Conservation (phyloP, 768 basidiomycete species). For the Erythrobasidium yunnanense region DNA sequence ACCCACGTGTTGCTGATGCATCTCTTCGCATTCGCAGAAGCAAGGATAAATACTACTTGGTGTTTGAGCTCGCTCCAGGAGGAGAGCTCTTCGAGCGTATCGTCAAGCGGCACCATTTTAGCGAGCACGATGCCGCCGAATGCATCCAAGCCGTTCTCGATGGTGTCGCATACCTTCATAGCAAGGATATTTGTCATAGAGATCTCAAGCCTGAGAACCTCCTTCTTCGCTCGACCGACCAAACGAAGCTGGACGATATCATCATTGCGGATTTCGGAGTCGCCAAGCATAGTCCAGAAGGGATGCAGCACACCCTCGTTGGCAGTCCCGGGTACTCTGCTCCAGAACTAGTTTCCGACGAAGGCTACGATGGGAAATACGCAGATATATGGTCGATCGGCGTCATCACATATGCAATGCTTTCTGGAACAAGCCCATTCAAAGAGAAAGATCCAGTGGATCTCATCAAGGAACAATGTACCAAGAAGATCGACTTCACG, state of each 20-base stretch:
- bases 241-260: conserved; percentile 58
- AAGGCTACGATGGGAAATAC: conserved; percentile 54
- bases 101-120: conserved; percentile 73
- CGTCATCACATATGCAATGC: conserved; percentile 82
- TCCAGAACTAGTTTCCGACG: conserved; percentile 47
- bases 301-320: conserved; percentile 38
- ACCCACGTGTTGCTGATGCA: neutral
- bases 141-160: conserved; percentile 47
- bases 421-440: conserved; percentile 26
- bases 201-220: conserved; percentile 99
- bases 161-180: conserved; percentile 79
- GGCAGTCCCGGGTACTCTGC: conserved; percentile 43
- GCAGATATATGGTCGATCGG: conserved; percentile 92
- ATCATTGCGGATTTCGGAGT: conserved; percentile 98
- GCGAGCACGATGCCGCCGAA: conserved; percentile 74
- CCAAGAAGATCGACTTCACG: neutral
- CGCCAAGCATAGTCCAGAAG: conserved; percentile 41
- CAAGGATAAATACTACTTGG: conserved; percentile 81
- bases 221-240: conserved; percentile 42
- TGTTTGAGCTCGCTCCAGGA: conserved; percentile 59
- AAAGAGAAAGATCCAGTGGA: neutral
- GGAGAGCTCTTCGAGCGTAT: conserved; percentile 92
- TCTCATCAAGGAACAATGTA: neutral
- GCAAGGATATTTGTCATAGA: conserved; percentile 86
- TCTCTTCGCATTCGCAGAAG: conserved; percentile 42